Base-by-base conservation (phyloP, 2,329 filamentous ascomycete genomes). In the Neopestalotiopsis sp. region DNA sequence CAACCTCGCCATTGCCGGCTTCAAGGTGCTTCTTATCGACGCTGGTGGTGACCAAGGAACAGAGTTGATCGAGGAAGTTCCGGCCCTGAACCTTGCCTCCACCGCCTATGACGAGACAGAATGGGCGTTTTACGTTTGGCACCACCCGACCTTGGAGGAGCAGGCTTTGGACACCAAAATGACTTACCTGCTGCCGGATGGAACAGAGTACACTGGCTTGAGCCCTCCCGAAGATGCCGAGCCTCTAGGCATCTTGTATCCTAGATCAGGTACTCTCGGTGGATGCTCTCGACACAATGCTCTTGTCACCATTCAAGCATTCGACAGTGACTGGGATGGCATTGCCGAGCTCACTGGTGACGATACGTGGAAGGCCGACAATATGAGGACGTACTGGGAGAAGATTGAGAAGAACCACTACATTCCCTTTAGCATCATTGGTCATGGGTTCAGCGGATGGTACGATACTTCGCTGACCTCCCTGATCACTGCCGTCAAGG, bases 201-300 rank as follows among this genome's bases (percentile, higher is more conserved):
- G 80, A n/a, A 75, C 73, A n/a, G 75, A 78, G 52, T 81, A 81
- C 66, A 75, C 79, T 65, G 80, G 80, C 17, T 69, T 74, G 0
- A 71, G 77, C 34, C 83, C 83, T 1, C 83, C 83, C 0, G 70
- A 73, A 0, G 81, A 75, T 0, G 78, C 84, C 0, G 76, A 75
- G 60, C 79, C 81, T 38, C 78, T 84, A 65, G 84, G 84, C 6
- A 81, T 83, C 12, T 75, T 83, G 67, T 86, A 86, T 67, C 84
- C 84, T 0, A 79, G 84, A 2, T 80, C 83, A 0, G 82, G 81
- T 5, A 82, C 83, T 0, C 75, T 86, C 0, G 84, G 84, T 9
- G 84, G 84, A 0, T 85, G 84, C 76, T 85, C 86, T 0, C 84
- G 85, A 7, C 89, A 91, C 78, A 89, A 90, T 58, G 88, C 87